Evolutionary conservation across 2,329 filamentous ascomycete genomes (phyloP), one percentile per base, ranked within the genome.

Genomic region (Colletotrichum sp.): DNA sequence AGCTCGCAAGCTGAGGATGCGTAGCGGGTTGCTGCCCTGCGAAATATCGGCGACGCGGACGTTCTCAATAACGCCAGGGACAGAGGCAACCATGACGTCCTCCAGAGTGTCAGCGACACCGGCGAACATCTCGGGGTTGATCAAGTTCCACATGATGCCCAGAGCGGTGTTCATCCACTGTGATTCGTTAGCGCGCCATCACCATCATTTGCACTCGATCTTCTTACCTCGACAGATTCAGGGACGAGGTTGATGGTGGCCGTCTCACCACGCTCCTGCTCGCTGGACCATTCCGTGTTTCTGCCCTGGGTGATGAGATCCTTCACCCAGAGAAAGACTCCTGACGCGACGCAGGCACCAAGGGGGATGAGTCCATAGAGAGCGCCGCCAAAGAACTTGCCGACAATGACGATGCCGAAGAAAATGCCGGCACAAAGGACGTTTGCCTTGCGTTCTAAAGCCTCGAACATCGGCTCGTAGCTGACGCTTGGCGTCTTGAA

Each of bases 71-170:
- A 98, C 87, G 3, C 94, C 92, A 0, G 97, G 97, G 0, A 98
- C 94, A 0, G 95, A 98, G 24, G 96, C 96, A 83, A 97, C 96
- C 96, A 98, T 98, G 78, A 98, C 94, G 82, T 98, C 96, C 85
- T 90, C 82, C 1, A 87, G 81, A 14, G 95, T 98, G 82, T 98
- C 97, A n/a, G 96, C 96, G 10, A 98, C 91, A 7, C 92, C 91
- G n/a, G 92, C 88, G 83, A 99, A 97, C 94, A 98, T 97, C 58
- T 98, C 96, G 0, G 97, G 96, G 81, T 98, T 97, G 77, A 98
- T 93, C 5, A 98, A 87, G 1, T 95, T 94, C 97, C 97, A 99
- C 58, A 97, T 89, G 56, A 98, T 91, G 3, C 91, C 91, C 5
- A 98, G 85, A 66, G 97, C 91, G 0, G 95, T 96, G 83, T 99